Conservation (phyloP, 768 basidiomycete species). For the Strobilomyces echinocephalus region DNA sequence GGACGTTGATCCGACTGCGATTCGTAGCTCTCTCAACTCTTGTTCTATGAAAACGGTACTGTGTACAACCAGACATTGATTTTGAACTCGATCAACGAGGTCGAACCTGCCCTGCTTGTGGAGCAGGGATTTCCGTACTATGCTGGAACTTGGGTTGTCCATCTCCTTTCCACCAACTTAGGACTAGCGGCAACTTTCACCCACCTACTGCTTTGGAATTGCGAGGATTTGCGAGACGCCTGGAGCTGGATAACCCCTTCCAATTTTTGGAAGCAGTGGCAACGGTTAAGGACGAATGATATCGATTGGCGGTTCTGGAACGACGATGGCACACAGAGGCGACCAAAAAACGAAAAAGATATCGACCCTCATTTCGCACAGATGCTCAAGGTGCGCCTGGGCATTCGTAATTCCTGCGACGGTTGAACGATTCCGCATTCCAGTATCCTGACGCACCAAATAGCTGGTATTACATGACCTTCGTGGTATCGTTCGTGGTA, state of each 20-base stretch:
- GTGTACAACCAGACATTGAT: not conserved
- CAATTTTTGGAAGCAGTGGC: constrained; percentile 22
- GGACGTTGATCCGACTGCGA: not conserved
- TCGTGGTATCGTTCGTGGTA: not conserved
- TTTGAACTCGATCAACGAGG: constrained; percentile 6
- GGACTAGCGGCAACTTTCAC: constrained; percentile 46
- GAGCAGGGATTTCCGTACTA: constrained; percentile 35
- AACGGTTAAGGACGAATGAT: constrained; percentile 19
- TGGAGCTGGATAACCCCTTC: constrained; percentile 45
- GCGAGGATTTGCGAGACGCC: constrained; percentile 41
- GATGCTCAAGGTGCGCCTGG: constrained; percentile 37
- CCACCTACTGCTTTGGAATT: constrained; percentile 52
- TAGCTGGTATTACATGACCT: not conserved
- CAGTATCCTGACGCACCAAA: not conserved
- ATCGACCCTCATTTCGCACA: constrained; percentile 54
- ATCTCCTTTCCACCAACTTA: constrained; percentile 16
- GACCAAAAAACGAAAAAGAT: constrained; percentile 35
- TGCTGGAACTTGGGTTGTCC: constrained; percentile 23
- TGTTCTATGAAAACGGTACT: constrained; percentile 1
- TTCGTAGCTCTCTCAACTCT: not conserved
- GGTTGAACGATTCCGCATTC: not conserved
- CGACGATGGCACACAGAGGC: constrained; percentile 10
- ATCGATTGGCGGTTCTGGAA: constrained; percentile 39
- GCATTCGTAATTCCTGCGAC: constrained; percentile 13
- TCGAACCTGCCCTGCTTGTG: constrained; percentile 46